Evolutionary conservation across 1,139 yeast genomes (phyloP), one percentile per base, ranked within the genome.

Genomic region (Yamadazyma sp.): DNA sequence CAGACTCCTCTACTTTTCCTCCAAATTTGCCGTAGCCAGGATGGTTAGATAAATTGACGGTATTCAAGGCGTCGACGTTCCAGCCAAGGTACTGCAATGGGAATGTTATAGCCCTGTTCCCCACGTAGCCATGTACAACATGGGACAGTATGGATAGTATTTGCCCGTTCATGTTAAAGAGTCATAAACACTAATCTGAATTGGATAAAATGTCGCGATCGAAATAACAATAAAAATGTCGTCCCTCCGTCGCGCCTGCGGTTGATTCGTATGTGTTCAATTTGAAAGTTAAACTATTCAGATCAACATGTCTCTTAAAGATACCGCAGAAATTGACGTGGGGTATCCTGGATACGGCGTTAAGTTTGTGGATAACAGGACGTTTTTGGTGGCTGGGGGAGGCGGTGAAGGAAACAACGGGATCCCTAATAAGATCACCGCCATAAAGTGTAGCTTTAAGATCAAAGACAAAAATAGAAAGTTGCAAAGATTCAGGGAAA

Each of bases 331-430:
- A 6, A 59, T 76, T 41, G 80, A 82, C 51, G 68, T 83, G 33
- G 90, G 86, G 3, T 88, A 85, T 54, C 97, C 98, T 1, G 74
- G 88, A 12, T 86, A 83, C 53, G 94, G 87, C 2, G 82, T 90
- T 42, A 76, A 77, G 47, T 90, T 87, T 57, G 68, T 82, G 38
- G 72, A 78, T 50, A 74, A 81, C 49, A 67, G 72, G 47, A 76
- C 82, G 3, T 60, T 89, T 25, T 61, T 89, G 37, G 86, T 85
- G 21, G 80, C 89, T 5, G 98, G 98, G 30, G 98, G 97, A 32
- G 97, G 97, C 27, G 97, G 97, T 28, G 95, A 87, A 59, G 95
- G 95, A 12, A 82, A 78, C 53, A 72, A 87, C 54, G 97, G 96
- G 31, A 80, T 89, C 40, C 86, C 92, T 33, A 90, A 90, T 61